Base-by-base conservation (phyloP, 805 yeast species). In the Candida corydali region DNA sequence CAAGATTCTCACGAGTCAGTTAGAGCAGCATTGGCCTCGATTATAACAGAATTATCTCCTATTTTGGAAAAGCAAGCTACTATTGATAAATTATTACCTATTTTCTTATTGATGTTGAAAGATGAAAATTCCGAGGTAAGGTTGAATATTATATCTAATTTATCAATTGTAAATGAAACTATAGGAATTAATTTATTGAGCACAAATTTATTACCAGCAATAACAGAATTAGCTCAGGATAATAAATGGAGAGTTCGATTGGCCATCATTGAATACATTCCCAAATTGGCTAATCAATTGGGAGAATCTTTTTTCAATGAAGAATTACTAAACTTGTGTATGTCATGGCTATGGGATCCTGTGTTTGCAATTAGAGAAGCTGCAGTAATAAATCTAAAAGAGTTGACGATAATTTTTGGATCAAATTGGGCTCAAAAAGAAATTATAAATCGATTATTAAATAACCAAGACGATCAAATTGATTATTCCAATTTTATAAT, bases 291-390 rank as follows among this genome's bases (percentile, higher is more conserved):
- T 6, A 84, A 85, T 51, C 98, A 93, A 64, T 71, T 93, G 42
- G 98, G 98, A 19, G 89, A 85, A 36, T 80, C 86, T 19, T 88
- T 91, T 54, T 93, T 93, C 63, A 93, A 93, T 60, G 85, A 86
- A 57, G 95, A 89, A 52, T 71, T 93, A 46, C 88, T 95, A 45
- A 81, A 85, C 34, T 70, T 93, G 49, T 93, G 96, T 53, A 76
- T 93, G 76, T 84, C 89, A n/a, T 93, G 98, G 98, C 70, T 93
- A 46, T 89, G 97, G 96, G 99, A 93, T 65, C 85, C 89, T 4
- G 98, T 93, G 26, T 93, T 78, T 63, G 89, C 98, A 4, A 89
- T 93, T 43, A 80, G 99, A 62, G 94, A 87, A 47, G 98, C 98
- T 8, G 98, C 98, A 1, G 95, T 93, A 22, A 67, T 70, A 39